Evolutionary conservation across 768 basidiomycete genomes (phyloP).

Genomic region (Myochromella boudieri): DNA sequence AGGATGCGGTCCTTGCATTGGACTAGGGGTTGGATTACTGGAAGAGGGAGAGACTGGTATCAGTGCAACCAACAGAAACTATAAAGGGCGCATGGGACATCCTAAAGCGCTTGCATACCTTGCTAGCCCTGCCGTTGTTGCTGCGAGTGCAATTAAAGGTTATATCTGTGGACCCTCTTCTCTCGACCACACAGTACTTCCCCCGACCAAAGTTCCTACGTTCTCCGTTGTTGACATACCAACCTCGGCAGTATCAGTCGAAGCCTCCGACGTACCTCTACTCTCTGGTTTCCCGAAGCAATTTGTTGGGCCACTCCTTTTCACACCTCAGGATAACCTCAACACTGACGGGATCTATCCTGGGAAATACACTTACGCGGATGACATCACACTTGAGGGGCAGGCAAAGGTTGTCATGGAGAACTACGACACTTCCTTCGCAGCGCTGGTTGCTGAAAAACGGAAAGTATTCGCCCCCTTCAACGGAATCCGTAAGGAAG

Average conservation of each 20-base stretch:
- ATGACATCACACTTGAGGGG: constrained; percentile 92
- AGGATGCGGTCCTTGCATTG: constrained; percentile 98
- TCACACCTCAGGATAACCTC: constrained; percentile 94
- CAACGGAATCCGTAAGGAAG: constrained; percentile 39
- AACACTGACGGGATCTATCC: constrained; percentile 99
- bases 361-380: constrained; percentile 98
- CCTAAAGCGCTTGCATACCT: constrained; percentile 95
- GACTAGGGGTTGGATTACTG: constrained; percentile 87
- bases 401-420: constrained; percentile 99
- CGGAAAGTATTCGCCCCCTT: constrained; percentile 24
- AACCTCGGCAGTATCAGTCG: constrained; percentile 25
- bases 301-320: constrained; percentile 86
- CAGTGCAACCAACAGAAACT: constrained; percentile 97
- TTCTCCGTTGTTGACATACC: constrained; percentile 50
- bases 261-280: constrained; percentile 56
- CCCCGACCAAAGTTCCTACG: constrained; percentile 49
- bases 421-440: constrained; percentile 94
- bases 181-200: constrained; percentile 52
- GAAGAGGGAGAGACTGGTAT: constrained; percentile 96
- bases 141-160: constrained; percentile 91
- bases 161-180: constrained; percentile 84
- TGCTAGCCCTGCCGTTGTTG: constrained; percentile 95
- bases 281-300: constrained; percentile 78
- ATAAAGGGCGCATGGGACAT: constrained; percentile 98
- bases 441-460: constrained; percentile 61